Percentiles rank a stretch among this genome's conserved stretches.
phyloP scores from a whole-genome alignment of 1,139 yeast genomes.

The Blastobotrys proliferans region DNA sequence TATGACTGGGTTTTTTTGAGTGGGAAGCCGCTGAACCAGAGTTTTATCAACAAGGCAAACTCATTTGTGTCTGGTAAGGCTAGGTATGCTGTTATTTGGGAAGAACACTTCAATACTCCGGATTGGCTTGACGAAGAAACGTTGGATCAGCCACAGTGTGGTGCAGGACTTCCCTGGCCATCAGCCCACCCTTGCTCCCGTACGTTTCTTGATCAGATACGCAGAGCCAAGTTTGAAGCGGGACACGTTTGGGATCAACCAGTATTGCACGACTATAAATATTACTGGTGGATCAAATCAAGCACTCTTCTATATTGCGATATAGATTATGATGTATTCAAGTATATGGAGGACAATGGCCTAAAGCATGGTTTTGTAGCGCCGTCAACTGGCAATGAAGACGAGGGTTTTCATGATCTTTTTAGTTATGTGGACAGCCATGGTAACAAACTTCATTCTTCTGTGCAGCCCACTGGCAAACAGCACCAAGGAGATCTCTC shows the following conservation, averaged over 20 bases:
- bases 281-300: conserved; percentile 75
- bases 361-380: conserved; percentile 64
- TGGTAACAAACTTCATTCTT: no score
- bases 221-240: conserved; percentile 71
- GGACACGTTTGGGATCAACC: conserved; percentile 62
- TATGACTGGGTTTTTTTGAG: conserved; percentile 82
- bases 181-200: conserved; percentile 91
- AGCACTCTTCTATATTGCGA: conserved; percentile 60
- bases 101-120: conserved; percentile 71
- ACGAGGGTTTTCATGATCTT: no score
- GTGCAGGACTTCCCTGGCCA: conserved; percentile 58
- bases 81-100: conserved; percentile 56
- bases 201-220: conserved; percentile 60
- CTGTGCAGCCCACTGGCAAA: no score
- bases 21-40: conserved; percentile 55
- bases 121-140: conserved; percentile 58
- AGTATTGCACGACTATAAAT: conserved; percentile 51
- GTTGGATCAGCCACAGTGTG: conserved; percentile 57
- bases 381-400: no score
- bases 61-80: conserved; percentile 55
- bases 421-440: conserved; percentile 79
- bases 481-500: no score
- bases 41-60: conserved; percentile 48
- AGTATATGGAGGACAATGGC: conserved; percentile 54
- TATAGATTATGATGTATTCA: conserved; percentile 60